A percentile compares a stretch with the other conserved stretches of the same genome.
These are phyloP conservation scores for Camellia oleifera DNA, from an alignment of 179 eudicot genomes.

Conservation along the genomic window DNA sequence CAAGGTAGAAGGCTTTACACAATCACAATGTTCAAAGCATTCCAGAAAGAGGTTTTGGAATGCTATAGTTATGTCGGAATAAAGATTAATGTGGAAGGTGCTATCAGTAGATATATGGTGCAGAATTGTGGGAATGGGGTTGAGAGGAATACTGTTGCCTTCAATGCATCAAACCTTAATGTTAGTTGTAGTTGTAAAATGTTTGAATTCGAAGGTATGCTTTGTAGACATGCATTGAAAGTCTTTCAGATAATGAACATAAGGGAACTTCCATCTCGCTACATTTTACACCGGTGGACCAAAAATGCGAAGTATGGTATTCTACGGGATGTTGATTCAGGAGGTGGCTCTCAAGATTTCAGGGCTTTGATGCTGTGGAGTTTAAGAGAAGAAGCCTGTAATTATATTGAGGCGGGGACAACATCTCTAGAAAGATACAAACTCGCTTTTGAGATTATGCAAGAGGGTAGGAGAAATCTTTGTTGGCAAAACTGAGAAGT, in stretches of 20 bases:
- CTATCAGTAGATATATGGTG: conserved; percentile 39
- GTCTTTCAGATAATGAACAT: conserved; percentile 50
- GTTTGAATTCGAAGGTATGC: conserved; percentile 60
- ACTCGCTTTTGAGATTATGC: conserved; percentile 33
- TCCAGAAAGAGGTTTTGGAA: conserved; percentile 51
- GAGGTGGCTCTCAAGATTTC: conserved; percentile 41
- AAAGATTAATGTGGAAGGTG: conserved; percentile 49
- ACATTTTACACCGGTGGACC: conserved; percentile 49
- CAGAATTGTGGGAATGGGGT: conserved; percentile 27
- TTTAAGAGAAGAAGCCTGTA: conserved; percentile 41
- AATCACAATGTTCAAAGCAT: conserved; percentile 35
- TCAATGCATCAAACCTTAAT: conserved; percentile 48
- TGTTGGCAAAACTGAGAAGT: conserved; percentile 29
- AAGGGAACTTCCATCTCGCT: conserved; percentile 52
- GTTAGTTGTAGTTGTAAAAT: conserved; percentile 51
- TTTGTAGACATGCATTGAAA: conserved; percentile 51
- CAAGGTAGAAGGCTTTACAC: conserved; percentile 50
- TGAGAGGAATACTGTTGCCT: conserved; percentile 54
- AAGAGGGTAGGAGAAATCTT: conserved; percentile 34
- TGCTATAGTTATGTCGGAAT: conserved; percentile 44
- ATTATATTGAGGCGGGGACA: conserved; percentile 30
- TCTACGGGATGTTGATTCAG: conserved; percentile 43
- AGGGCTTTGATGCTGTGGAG: conserved; percentile 54
- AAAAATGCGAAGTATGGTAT: conserved; percentile 50
- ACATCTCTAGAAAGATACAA: conserved; percentile 33